Percentiles rank a stretch among this genome's conserved stretches.
phyloP scores from a whole-genome alignment of 257 asterid genomes.

The Nicotiana obtusifolia region DNA sequence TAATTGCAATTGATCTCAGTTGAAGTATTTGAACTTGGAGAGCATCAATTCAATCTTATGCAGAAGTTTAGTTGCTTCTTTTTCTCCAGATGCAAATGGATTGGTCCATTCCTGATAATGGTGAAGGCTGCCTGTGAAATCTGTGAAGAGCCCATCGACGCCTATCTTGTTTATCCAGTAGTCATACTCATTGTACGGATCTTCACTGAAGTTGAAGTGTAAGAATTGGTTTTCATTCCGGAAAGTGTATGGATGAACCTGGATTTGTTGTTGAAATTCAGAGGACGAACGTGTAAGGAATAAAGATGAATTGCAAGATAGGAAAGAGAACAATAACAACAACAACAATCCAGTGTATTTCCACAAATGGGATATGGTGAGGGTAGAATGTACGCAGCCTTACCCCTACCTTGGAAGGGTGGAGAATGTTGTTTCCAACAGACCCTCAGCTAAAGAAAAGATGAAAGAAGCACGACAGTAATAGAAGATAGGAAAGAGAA shows the following conservation, averaged over 20 bases:
- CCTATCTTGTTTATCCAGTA: slow-evolving; percentile 75
- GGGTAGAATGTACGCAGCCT: no score
- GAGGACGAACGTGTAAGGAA: neutral
- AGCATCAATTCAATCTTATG: slow-evolving; percentile 53
- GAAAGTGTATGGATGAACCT: slow-evolving; percentile 95
- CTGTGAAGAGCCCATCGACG: slow-evolving; percentile 92
- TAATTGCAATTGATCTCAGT: neutral
- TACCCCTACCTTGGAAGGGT: no score
- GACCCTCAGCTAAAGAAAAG: no score
- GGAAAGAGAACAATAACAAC: neutral
- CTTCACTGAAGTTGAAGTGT: slow-evolving; percentile 88
- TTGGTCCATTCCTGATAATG: slow-evolving; percentile 76
- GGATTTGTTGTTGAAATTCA: slow-evolving; percentile 13
- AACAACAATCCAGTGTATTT: no score
- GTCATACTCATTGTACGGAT: slow-evolving; percentile 73
- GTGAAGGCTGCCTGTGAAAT: slow-evolving; percentile 86
- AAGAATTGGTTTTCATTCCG: slow-evolving; percentile 69
- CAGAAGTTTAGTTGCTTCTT: slow-evolving; percentile 45
- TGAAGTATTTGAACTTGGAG: slow-evolving; percentile 35
- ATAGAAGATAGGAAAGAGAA: neutral
- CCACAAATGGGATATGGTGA: no score
- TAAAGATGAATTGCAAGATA: neutral
- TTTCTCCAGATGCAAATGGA: slow-evolving; percentile 43
- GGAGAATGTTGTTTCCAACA: no score
- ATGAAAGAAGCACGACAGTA: no score